phyloP scores from a whole-genome alignment of 352 stramenopile species.

The Phytophthora sp. region DNA sequence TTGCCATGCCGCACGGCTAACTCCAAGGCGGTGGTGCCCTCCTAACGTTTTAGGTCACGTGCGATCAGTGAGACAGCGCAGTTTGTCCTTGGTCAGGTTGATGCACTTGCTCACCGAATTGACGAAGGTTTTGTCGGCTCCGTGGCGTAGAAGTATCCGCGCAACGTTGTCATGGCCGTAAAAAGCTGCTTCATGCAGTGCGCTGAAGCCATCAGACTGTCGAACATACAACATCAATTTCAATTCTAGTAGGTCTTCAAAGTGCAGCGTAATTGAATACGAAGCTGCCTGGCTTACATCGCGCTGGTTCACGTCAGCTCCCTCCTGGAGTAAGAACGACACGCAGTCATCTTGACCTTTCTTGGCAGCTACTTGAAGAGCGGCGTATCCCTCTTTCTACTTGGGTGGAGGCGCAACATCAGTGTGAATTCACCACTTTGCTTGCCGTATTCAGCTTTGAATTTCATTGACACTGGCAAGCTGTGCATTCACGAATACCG shows the following conservation, averaged over 20 bases:
- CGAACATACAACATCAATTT: not conserved
- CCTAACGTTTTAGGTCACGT: conserved; percentile 46
- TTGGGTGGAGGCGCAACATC: not conserved
- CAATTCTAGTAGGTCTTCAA: not conserved
- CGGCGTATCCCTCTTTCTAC: conserved; percentile 70
- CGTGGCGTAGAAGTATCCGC: conserved; percentile 54
- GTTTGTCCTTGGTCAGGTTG: no score
- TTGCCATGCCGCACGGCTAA: conserved; percentile 72
- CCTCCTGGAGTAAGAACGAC: conserved; percentile 54
- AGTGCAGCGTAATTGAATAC: no score
- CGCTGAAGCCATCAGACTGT: conserved; percentile 75
- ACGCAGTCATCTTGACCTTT: conserved; percentile 59
- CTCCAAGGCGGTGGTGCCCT: conserved; percentile 68
- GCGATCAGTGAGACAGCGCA: no score
- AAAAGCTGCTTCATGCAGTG: conserved; percentile 75
- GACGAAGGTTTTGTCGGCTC: conserved; percentile 63
- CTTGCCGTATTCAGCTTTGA: not conserved
- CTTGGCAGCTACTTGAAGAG: conserved; percentile 62
- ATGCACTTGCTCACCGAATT: no score
- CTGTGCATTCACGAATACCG: not conserved
- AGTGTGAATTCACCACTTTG: not conserved
- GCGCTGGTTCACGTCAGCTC: conserved; percentile 65
- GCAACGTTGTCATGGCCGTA: conserved; percentile 65
- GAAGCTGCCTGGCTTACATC: conserved; percentile 38
- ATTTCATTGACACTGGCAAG: not conserved